Evolutionary conservation across 768 basidiomycete genomes (phyloP).

Genomic region (Leccinum obscurum): DNA sequence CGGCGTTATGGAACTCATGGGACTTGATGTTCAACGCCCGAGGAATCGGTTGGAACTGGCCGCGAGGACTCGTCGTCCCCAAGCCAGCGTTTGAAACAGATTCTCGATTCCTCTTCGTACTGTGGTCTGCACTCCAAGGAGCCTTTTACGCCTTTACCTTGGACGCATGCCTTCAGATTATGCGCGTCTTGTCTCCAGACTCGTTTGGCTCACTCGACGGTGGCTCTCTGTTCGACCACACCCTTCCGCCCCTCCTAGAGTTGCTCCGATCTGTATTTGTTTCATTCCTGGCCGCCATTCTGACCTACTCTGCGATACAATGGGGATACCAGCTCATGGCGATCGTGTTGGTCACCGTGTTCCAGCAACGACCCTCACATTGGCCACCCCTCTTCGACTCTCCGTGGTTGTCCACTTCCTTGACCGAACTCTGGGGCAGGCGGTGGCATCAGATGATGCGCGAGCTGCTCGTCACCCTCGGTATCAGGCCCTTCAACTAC

Average conservation of each 20-base stretch:
- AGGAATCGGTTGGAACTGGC: conserved; percentile 32
- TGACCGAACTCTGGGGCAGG: conserved; percentile 60
- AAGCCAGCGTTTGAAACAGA: conserved; percentile 7
- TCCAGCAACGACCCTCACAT: conserved; percentile 47
- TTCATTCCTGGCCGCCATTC: conserved; percentile 41
- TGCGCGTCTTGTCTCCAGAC: conserved; percentile 37
- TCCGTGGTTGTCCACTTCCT: conserved; percentile 58
- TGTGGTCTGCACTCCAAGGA: background rate
- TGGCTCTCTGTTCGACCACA: conserved; percentile 37
- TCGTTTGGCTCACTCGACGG: conserved; percentile 36
- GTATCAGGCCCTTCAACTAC: conserved; percentile 42
- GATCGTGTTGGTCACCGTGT: conserved; percentile 44
- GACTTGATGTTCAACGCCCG: conserved; percentile 27
- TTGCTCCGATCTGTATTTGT: conserved; percentile 44
- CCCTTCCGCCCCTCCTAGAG: conserved; percentile 33
- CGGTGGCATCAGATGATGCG: conserved; percentile 73
- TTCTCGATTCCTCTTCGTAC: conserved; percentile 18
- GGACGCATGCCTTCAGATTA: conserved; percentile 17
- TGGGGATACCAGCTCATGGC: conserved; percentile 42
- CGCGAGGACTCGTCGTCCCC: conserved; percentile 19
- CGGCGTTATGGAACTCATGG: conserved; percentile 29
- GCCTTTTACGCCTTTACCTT: conserved; percentile 11
- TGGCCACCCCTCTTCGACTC: conserved; percentile 65
- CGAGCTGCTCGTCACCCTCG: conserved; percentile 50
- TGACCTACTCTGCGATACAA: conserved; percentile 48